Conservation (phyloP, 768 basidiomycete genomes). For the Hygrophoropsis aurantiaca region DNA sequence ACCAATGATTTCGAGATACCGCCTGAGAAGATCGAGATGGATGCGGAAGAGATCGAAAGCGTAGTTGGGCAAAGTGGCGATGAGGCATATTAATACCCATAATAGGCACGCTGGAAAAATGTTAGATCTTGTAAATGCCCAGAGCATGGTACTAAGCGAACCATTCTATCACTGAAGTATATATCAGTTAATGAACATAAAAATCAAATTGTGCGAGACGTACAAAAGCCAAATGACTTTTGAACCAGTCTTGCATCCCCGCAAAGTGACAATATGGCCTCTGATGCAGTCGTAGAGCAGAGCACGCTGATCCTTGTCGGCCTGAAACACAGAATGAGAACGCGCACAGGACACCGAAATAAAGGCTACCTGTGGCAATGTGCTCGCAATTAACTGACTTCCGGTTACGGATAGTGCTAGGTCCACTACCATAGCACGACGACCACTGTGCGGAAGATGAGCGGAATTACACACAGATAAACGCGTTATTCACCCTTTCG, state of each 20-base stretch:
- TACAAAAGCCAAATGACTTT: slow-evolving; percentile 91
- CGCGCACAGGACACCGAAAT: neutral
- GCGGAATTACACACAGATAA: neutral
- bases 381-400: slow-evolving; percentile 82
- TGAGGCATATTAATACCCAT: slow-evolving; percentile 48
- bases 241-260: slow-evolving; percentile 88
- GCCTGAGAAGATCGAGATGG: slow-evolving; percentile 21
- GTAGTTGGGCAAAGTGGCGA: slow-evolving; percentile 21
- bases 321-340: slow-evolving; percentile 40
- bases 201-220: slow-evolving; percentile 13
- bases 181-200: slow-evolving; percentile 1
- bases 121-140: slow-evolving; percentile 9
- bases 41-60: slow-evolving; percentile 26
- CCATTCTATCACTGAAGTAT: slow-evolving; percentile 55
- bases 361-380: slow-evolving; percentile 63
- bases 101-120: slow-evolving; percentile 55
- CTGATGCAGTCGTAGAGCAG: slow-evolving; percentile 82
- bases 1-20: slow-evolving; percentile 10
- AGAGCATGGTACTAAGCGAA: slow-evolving; percentile 16
- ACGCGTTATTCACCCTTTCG: slow-evolving; percentile 57
- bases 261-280: slow-evolving; percentile 85
- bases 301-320: slow-evolving; percentile 83
- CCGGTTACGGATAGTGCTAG: slow-evolving; percentile 81
- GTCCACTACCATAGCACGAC: slow-evolving; percentile 85
- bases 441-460: slow-evolving; percentile 44